Base-by-base conservation (phyloP, 257 asterid genomes). In the Plantago elongata region DNA sequence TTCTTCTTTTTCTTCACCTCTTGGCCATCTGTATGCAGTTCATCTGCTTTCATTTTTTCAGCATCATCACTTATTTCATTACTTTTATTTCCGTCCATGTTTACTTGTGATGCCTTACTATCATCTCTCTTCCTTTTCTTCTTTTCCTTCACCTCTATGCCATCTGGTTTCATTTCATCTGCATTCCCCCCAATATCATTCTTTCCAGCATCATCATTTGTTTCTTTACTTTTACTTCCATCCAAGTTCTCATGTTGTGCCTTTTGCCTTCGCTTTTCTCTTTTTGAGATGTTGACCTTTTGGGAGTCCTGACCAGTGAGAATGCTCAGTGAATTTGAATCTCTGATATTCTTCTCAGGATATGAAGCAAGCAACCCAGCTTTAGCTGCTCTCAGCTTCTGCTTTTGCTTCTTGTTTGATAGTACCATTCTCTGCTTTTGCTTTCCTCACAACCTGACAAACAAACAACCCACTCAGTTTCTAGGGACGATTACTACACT, bases 351-450 rank as follows among this genome's bases (percentile, higher is more conserved):
- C 51, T 49, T 67, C 51, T 55, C 66, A 63, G 63, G 71, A 70
- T 84, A 73, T 45, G 67, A 79, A 44, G 75, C 73, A n/a, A 79
- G 60, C 60, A 73, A n/a, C 54, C 77, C 82, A 48, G 85, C 79
- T 72, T 78, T 92, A 29, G 79, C 83, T 56, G 87, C 89, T 74
- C 95, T 72, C 45, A 85, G 56, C 83, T 78, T 83, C 67, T 83
- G 84, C 79, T 89, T 93, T 16, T 75, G 80, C 87, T 82, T 93
- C 84, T 89, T 93, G 75, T 85, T 85, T 45, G 97, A 93, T 44
- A 83, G 70, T 51, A 87, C 95, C 99, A 79, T 74, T 57, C 38
- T 68, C 62, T 5, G 27, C 5, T 44, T 50, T 40, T 42, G 11
- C 17, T 22, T 11, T 59, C 45, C 62, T 69, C 69, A 51, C 65